Percentiles rank a stretch among this genome's conserved stretches.
phyloP scores from a whole-genome alignment of 345 rosid species.

The Schrenkiella parvula region DNA sequence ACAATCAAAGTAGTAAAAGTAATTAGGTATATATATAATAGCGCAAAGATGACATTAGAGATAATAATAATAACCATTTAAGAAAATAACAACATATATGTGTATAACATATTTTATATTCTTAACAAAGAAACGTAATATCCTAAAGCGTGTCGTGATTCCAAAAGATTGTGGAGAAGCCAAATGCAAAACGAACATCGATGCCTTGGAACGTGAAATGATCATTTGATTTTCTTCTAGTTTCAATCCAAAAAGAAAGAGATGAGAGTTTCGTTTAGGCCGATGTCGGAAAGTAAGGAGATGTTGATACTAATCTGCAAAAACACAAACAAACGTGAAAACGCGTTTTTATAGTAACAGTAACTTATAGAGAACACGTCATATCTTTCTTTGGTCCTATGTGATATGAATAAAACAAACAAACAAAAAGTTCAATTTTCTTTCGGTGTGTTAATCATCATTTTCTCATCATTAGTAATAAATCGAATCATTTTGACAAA shows the following conservation, averaged over 20 bases:
- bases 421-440: background rate
- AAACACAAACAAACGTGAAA: slow-evolving; percentile 6
- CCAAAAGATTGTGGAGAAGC: slow-evolving; percentile 10
- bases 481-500: background rate
- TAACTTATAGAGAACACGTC: background rate
- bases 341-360: slow-evolving; percentile 7
- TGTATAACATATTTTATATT: background rate
- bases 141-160: background rate
- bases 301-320: slow-evolving; percentile 31
- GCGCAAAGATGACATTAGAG: background rate
- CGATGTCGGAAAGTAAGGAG: slow-evolving; percentile 26
- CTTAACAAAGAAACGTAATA: background rate
- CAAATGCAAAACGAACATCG: background rate
- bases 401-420: background rate
- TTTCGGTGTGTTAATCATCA: background rate
- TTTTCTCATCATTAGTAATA: background rate
- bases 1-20: background rate
- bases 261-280: background rate
- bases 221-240: background rate
- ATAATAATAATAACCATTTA: background rate
- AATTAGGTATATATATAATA: background rate
- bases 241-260: background rate
- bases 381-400: background rate
- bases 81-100: background rate
- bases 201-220: background rate